A percentile compares a stretch with the other conserved stretches of the same genome.
Conservation (phyloP, 352 stramenopile species). For the Phytophthora cactorum region DNA sequence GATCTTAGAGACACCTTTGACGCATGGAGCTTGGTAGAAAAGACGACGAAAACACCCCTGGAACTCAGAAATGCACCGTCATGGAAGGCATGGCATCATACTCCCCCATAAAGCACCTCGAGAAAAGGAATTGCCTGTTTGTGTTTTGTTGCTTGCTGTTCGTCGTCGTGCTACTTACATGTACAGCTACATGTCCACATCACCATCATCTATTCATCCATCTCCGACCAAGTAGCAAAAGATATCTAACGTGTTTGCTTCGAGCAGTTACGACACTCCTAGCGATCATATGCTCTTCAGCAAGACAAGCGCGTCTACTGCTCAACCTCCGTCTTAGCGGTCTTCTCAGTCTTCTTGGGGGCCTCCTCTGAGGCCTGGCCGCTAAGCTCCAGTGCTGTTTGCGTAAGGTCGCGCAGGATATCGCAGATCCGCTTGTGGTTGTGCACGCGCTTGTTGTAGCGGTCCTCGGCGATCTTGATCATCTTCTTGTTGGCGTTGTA, state of each 20-base stretch:
- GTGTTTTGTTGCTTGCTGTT: constrained; percentile 27
- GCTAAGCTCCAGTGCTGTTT: constrained; percentile 72
- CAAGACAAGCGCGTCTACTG: constrained; percentile 1
- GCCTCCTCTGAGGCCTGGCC: constrained; percentile 38
- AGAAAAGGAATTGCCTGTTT: constrained; percentile 39
- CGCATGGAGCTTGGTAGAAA: constrained; percentile 30
- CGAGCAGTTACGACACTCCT: constrained; percentile 18
- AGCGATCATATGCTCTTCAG: constrained; percentile 2
- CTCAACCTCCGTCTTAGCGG: constrained; percentile 14
- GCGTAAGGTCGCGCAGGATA: constrained; percentile 78
- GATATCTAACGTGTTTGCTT: constrained; percentile 14
- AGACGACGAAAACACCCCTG: constrained; percentile 24
- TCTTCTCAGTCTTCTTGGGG: constrained; percentile 25
- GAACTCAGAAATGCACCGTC: constrained; percentile 29
- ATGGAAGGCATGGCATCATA: constrained; percentile 29
- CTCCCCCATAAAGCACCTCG: constrained; percentile 30
- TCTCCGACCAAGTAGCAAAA: constrained; percentile 6
- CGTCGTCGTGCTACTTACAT: too few relatives aligned
- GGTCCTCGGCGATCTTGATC: constrained; percentile 84
- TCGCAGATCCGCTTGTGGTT: constrained; percentile 90
- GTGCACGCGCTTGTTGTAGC: constrained; percentile 75
- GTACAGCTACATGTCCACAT: not conserved
- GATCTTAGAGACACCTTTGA: constrained; percentile 42
- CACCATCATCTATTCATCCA: constrained; percentile 10
- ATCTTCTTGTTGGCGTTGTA: constrained; percentile 83